A percentile compares a stretch with the other conserved stretches of the same genome.
Evolutionary conservation across 164 flowering plant species (phyloP).

Genomic region (Umbilicus rupestris): DNA sequence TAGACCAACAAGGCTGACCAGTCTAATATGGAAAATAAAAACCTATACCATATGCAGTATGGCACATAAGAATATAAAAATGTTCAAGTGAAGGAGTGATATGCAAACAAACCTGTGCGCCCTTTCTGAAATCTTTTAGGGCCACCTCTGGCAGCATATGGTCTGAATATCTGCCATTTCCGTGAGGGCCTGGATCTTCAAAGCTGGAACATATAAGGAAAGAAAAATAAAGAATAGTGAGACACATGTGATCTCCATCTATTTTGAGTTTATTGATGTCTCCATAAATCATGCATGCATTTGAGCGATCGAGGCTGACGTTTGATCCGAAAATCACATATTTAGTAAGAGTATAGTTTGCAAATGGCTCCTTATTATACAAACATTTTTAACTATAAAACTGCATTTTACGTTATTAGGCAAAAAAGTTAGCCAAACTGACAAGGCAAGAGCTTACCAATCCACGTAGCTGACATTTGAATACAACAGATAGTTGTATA

Average conservation of each 20-base stretch:
- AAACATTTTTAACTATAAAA: too few species aligned
- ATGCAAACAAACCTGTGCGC: conserved; percentile 67
- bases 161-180: conserved; percentile 79
- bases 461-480: conserved; percentile 87
- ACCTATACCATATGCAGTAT: neutral
- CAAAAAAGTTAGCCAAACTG: neutral
- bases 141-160: conserved; percentile 92
- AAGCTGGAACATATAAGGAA: conserved; percentile 40
- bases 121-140: conserved; percentile 76
- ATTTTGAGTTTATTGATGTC: neutral
- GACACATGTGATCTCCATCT: neutral
- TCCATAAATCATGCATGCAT: neutral
- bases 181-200: conserved; percentile 96
- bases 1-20: neutral
- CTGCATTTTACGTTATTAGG: neutral
- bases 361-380: neutral
- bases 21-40: neutral
- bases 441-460: conserved; percentile 38
- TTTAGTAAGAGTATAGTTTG: neutral
- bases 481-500: conserved; percentile 81
- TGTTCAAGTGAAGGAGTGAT: neutral
- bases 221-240: neutral
- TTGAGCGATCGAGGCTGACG: neutral
- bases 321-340: neutral
- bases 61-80: neutral